A percentile compares a stretch with the other conserved stretches of the same genome.
Evolutionary conservation across 2,329 filamentous ascomycete genomes (phyloP).

Genomic region (Aspergillus sp.): DNA sequence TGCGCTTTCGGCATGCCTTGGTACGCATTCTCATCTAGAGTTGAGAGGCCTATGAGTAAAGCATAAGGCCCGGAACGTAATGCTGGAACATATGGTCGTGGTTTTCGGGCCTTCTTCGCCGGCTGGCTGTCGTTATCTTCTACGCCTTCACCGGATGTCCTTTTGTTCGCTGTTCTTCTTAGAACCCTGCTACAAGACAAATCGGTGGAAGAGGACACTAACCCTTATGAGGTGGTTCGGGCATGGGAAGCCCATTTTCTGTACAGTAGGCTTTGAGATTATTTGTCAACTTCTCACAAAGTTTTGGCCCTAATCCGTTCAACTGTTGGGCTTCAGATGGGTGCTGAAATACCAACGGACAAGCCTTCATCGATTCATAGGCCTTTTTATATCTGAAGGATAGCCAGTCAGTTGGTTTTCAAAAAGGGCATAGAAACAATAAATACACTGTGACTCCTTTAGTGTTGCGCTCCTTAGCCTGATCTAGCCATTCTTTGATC

Average conservation of each 20-base stretch:
- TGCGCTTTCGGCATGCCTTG: constrained; percentile 63
- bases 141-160: constrained; percentile 23
- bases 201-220: background rate
- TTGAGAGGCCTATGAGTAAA: constrained; percentile 62
- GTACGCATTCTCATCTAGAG: constrained; percentile 50
- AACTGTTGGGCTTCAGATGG: constrained; percentile 68
- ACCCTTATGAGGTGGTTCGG: constrained; percentile 50
- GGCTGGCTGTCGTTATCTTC: constrained; percentile 30
- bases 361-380: constrained; percentile 71
- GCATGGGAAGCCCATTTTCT: constrained; percentile 64
- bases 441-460: constrained; percentile 58
- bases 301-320: constrained; percentile 67
- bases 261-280: constrained; percentile 54
- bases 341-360: constrained; percentile 66
- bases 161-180: constrained; percentile 23
- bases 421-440: background rate
- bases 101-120: constrained; percentile 52
- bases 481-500: constrained; percentile 73
- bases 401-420: constrained; percentile 5
- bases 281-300: constrained; percentile 65
- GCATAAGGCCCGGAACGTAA: constrained; percentile 72
- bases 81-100: constrained; percentile 66
- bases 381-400: constrained; percentile 64
- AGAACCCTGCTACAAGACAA: background rate
- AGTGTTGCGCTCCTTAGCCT: constrained; percentile 62